A percentile compares a stretch with the other conserved stretches of the same genome.
These are phyloP conservation scores for Hanseniaspora osmophila DNA, from an alignment of 805 yeast genomes.

Conservation along the genomic window DNA sequence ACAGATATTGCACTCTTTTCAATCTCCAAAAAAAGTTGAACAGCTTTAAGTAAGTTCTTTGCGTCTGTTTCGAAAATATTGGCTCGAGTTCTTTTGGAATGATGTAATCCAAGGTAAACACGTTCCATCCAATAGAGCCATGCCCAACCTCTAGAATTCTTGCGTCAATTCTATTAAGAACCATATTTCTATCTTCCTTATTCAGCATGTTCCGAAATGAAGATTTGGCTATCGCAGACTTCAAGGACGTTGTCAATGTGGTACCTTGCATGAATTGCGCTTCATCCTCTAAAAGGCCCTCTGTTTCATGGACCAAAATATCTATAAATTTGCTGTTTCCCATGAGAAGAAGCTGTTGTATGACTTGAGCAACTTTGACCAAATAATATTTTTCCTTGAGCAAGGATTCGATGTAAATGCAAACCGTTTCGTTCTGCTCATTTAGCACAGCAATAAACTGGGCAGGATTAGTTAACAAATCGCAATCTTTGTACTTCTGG, in stretches of 20 bases:
- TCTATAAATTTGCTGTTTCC: slow-evolving; percentile 76
- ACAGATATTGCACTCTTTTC: slow-evolving; percentile 42
- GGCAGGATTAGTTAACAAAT: slow-evolving; percentile 3
- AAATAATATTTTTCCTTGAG: slow-evolving; percentile 37
- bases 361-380: slow-evolving; percentile 39
- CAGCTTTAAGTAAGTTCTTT: slow-evolving; percentile 55
- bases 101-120: slow-evolving; percentile 72
- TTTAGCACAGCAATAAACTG: slow-evolving; percentile 24
- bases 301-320: slow-evolving; percentile 41
- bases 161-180: slow-evolving; percentile 58
- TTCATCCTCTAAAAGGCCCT: slow-evolving; percentile 40
- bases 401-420: slow-evolving; percentile 35
- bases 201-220: slow-evolving; percentile 30
- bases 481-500: slow-evolving; percentile 6
- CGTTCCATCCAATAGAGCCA: slow-evolving; percentile 80
- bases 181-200: slow-evolving; percentile 23
- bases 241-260: slow-evolving; percentile 48
- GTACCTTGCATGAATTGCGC: slow-evolving; percentile 51
- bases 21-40: slow-evolving; percentile 80
- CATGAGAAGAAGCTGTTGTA: slow-evolving; percentile 56
- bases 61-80: slow-evolving; percentile 37
- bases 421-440: slow-evolving; percentile 37
- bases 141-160: slow-evolving; percentile 61
- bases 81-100: slow-evolving; percentile 37
- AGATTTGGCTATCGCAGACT: slow-evolving; percentile 46